These are phyloP conservation scores for Hypoxylon sp. DNA, from an alignment of 2,329 filamentous ascomycete genomes.

Conservation along the genomic window DNA sequence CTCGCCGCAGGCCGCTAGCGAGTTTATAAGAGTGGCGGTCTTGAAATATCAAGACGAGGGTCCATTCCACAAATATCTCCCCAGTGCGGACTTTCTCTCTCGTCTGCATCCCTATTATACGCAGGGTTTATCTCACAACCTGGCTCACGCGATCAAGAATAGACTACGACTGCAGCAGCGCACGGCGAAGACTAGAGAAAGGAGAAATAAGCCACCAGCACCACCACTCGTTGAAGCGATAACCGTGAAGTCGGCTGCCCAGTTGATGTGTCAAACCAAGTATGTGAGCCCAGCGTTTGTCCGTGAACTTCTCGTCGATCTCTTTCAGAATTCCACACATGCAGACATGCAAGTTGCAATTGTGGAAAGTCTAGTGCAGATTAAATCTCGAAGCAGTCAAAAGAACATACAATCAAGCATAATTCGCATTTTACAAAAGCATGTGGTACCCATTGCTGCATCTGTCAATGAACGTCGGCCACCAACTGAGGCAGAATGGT, in stretches of 20 bases:
- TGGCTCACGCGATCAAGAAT: constrained; percentile 49
- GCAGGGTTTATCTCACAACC: constrained; percentile 47
- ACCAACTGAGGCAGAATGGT: constrained; percentile 51
- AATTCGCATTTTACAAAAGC: constrained; percentile 47
- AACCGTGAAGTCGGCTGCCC: constrained; percentile 56
- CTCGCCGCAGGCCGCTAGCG: constrained; percentile 49
- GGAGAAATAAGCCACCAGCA: constrained; percentile 7
- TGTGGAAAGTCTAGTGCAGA: constrained; percentile 49
- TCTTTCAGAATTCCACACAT: constrained; percentile 52
- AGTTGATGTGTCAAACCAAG: constrained; percentile 50
- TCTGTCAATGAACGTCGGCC: constrained; percentile 51
- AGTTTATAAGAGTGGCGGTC: constrained; percentile 51
- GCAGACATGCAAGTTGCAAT: constrained; percentile 53
- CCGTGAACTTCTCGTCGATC: constrained; percentile 48
- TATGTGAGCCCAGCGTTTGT: constrained; percentile 48
- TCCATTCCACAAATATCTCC: constrained; percentile 53
- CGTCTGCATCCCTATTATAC: constrained; percentile 48
- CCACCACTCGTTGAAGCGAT: constrained; percentile 52
- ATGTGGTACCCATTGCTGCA: constrained; percentile 50
- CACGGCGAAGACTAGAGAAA: neutral
- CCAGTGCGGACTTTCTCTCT: constrained; percentile 48
- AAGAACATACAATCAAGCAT: constrained; percentile 42
- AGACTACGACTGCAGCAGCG: constrained; percentile 46
- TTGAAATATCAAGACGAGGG: constrained; percentile 50
- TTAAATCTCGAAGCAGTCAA: constrained; percentile 36